Evolutionary conservation across 2,329 filamentous ascomycete species (phyloP), one percentile per base, ranked within the genome.

Genomic region (Fusarium sp.): DNA sequence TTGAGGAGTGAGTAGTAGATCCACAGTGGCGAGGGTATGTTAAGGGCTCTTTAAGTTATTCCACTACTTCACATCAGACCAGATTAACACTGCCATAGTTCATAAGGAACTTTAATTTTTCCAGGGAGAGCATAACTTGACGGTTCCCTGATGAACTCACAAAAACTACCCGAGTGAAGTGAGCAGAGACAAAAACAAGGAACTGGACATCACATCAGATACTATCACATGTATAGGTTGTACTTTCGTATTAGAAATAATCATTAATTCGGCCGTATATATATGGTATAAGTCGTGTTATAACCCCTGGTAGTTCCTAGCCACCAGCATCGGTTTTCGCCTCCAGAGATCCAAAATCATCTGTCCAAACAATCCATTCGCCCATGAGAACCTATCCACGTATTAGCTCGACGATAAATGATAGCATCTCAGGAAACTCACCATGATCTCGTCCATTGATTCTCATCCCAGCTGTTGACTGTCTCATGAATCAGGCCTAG

Each of bases 331-430:
- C 13, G 94, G 94, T 81, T 94, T 94, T 81, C 94, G 86, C 73
- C 90, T 88, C 54, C 92, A 91, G 60, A 98, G 82, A 83, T 96
- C 93, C 33, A 97, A 82, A 65, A 97, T 89, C 69, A 94, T 94
- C 84, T 96, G 93, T 14, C 94, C 93, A 83, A 95, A 97, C n/a
- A 97, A 90, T 0, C 93, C 94, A 80, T 97, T 97, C 16, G 94
- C 94, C 94, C 94, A 97, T 1, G 94, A 92, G 80, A 97, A 97
- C 93, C 93, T 95, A 69, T 86, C 24, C 9, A 11, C 24, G 5
- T 13, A 48, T 68, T n/a, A 69, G 58, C 39, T 27, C 3, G 18
- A 1, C 8, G 22, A 18, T 22, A 54, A 35, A 2, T 13, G 11
- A 31, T 16, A 27, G 6, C 22, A 22, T 16, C 33, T n/a, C 24